Percentiles rank a stretch among this genome's conserved stretches.
Conservation (phyloP, 1,284 basidiomycete species). For the Chondrostereum purpureum region DNA sequence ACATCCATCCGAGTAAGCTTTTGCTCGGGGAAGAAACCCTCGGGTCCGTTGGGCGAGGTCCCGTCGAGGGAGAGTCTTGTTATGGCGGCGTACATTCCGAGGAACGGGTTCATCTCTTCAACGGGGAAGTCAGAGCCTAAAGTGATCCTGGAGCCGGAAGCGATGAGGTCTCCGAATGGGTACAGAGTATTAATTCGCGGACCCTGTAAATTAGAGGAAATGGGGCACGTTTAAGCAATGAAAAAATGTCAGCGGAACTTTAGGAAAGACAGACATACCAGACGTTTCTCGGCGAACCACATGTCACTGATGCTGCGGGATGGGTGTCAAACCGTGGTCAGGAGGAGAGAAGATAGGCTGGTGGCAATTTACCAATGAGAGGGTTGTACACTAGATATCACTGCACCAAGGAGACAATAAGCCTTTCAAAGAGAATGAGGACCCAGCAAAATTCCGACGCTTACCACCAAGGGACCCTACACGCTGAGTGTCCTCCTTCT, state of each 20-base stretch:
- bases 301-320: constrained; percentile 71
- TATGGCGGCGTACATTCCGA: constrained; percentile 81
- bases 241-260: not conserved
- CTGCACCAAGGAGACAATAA: constrained; percentile 34
- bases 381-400: constrained; percentile 80
- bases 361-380: constrained; percentile 68
- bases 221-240: too few species aligned
- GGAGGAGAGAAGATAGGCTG: constrained; percentile 2
- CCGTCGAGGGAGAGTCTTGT: constrained; percentile 70
- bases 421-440: constrained; percentile 7
- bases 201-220: constrained; percentile 57
- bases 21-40: constrained; percentile 83
- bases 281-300: constrained; percentile 80
- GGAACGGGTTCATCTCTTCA: constrained; percentile 70
- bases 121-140: constrained; percentile 91
- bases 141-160: constrained; percentile 55
- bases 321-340: not conserved
- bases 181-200: constrained; percentile 83
- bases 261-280: constrained; percentile 45
- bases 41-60: constrained; percentile 73
- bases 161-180: constrained; percentile 71
- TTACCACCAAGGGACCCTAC: constrained; percentile 72
- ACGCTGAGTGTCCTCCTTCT: constrained; percentile 62
- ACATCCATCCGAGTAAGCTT: constrained; percentile 70
- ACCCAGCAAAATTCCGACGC: constrained; percentile 9